These are phyloP conservation scores for Phyllosticta citriasiana DNA, from an alignment of 2,329 filamentous ascomycete species.

Conservation along the genomic window DNA sequence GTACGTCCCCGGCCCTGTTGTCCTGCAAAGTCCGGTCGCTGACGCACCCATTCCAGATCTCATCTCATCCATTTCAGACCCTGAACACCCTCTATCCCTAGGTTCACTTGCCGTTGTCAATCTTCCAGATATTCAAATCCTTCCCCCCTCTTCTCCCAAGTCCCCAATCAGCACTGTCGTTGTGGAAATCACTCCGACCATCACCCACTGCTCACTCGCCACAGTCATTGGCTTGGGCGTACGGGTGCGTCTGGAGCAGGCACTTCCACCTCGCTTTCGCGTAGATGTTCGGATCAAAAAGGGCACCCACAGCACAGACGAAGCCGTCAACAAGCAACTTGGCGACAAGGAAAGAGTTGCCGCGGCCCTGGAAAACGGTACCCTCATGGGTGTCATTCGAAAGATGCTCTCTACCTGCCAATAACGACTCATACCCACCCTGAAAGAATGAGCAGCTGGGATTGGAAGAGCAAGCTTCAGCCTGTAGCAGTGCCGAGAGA, in stretches of 20 bases:
- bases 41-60: conserved; percentile 51
- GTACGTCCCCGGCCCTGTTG: conserved; percentile 36
- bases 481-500: background rate
- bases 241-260: conserved; percentile 80
- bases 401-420: conserved; percentile 89
- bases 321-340: conserved; percentile 94
- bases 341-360: conserved; percentile 94
- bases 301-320: conserved; percentile 88
- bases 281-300: conserved; percentile 92
- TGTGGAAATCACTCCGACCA: conserved; percentile 89
- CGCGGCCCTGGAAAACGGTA: conserved; percentile 88
- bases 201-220: conserved; percentile 91
- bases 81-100: conserved; percentile 89
- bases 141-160: conserved; percentile 52
- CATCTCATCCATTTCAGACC: conserved; percentile 89
- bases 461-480: background rate
- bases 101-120: conserved; percentile 92
- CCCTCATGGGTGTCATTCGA: conserved; percentile 73
- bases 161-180: conserved; percentile 62
- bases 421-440: conserved; percentile 25
- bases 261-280: conserved; percentile 81
- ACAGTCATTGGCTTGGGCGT: conserved; percentile 94
- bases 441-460: background rate
- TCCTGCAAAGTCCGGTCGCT: background rate
- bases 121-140: conserved; percentile 82